Conservation (phyloP, 768 basidiomycete genomes). For the Agaricus sinodeliciosus region DNA sequence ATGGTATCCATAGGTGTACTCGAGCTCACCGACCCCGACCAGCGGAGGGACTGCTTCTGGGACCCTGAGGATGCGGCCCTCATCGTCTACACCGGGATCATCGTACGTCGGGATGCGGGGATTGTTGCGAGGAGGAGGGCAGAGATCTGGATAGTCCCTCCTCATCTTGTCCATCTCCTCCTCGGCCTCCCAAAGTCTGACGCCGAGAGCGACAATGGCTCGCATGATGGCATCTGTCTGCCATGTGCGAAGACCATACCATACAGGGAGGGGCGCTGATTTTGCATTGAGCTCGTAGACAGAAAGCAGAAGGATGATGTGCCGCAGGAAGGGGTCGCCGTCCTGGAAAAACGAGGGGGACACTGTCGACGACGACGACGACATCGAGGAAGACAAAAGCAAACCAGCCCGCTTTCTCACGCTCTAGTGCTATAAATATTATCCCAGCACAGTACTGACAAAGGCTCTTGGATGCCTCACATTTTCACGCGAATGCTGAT, state of each 20-base stretch:
- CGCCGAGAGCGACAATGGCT: conserved; percentile 41
- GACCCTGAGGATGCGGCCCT: background rate
- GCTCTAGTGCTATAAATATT: background rate
- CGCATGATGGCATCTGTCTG: conserved; percentile 51
- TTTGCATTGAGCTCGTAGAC: conserved; percentile 43
- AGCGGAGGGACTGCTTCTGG: conserved; percentile 5
- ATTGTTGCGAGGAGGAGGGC: background rate
- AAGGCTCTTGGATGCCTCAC: no score
- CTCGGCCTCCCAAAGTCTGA: conserved; percentile 53
- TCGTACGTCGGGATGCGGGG: no score
- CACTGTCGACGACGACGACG: background rate
- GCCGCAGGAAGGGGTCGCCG: conserved; percentile 23
- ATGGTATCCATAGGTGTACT: no score
- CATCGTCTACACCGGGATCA: no score
- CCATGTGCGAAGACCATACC: conserved; percentile 45
- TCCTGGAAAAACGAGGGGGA: conserved; percentile 1
- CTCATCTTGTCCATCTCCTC: conserved; percentile 18
- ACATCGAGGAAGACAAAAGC: background rate
- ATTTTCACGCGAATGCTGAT: no score
- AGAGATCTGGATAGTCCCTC: background rate
- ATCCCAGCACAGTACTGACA: no score
- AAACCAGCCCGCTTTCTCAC: background rate
- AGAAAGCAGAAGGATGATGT: conserved; percentile 52
- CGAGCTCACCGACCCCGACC: background rate
- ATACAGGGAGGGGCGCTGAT: conserved; percentile 37